Percentiles rank a stretch among this genome's conserved stretches.
phyloP scores from a whole-genome alignment of 2,329 filamentous ascomycete genomes.

The Colletotrichum camelliae region DNA sequence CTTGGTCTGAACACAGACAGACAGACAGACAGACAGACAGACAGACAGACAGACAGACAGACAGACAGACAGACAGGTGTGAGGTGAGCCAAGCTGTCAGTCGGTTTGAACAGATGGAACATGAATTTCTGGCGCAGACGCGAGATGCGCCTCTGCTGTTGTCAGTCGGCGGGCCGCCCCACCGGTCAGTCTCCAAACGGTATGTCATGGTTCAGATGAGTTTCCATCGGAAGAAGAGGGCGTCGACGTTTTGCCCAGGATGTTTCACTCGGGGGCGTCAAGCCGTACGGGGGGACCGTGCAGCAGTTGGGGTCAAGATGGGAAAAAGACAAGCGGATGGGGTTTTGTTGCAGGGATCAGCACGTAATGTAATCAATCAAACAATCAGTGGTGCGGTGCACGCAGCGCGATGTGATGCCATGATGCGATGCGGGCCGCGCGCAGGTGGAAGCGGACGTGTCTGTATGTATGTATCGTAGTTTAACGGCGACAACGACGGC shows the following conservation, averaged over 20 bases:
- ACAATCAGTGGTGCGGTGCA: neutral
- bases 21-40: neutral
- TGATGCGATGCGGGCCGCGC: neutral
- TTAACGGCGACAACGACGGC: neutral
- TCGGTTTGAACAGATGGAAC: neutral
- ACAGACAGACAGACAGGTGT: neutral
- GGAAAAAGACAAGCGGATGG: neutral
- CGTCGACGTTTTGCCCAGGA: neutral
- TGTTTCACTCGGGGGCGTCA: neutral
- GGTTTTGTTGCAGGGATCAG: neutral
- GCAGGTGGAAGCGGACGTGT: neutral
- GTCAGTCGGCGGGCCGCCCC: neutral
- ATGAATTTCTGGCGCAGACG: slow-evolving; percentile 6
- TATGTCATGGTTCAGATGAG: slow-evolving; percentile 3
- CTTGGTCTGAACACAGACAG: neutral
- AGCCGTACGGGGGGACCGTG: neutral
- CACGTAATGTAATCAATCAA: neutral
- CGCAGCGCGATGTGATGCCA: neutral
- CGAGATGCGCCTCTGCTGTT: slow-evolving; percentile 9
- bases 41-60: neutral
- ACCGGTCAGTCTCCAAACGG: neutral
- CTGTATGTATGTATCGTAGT: neutral
- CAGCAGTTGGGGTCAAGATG: neutral
- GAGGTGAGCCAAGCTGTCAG: neutral
- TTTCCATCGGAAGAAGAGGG: neutral